Base-by-base conservation (phyloP, 352 stramenopile species). In the Globisporangium rhizosaccharum region DNA sequence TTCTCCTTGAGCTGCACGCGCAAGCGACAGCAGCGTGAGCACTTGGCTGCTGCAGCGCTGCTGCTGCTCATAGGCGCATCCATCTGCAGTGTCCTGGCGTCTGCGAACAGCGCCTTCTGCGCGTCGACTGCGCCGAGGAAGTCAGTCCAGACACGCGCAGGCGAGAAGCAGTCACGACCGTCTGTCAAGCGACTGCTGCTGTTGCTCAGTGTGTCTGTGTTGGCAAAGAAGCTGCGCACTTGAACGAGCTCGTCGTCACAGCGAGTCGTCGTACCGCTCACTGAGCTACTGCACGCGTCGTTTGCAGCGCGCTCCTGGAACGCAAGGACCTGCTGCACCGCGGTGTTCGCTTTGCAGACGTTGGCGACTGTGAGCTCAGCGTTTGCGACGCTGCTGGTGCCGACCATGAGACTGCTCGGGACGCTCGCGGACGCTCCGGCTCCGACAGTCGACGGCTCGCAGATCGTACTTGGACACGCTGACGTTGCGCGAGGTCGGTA, bases 291-390 rank as follows among this genome's bases (percentile, higher is more conserved):
- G 55, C 72, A 90, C 5, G 62, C 75, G n/a, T 88, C 79, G 56
- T 90, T 90, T 8, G 47, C 62, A 8, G 72, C 79, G 6, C 70
- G 65, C 9, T 59, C 42, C 23, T 66, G 68, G 26, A 79, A 87
- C 11, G 73, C 68, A 26, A 76, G 73, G 47, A 87, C 68, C 17
- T 71, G 46, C 7, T 59, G 41, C 5, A 78, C 56, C 0, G 75
- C 49, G 6, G 30, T 42, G 28, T 67, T 62, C 1, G 65, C 70
- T 33, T 59, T 71, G 0, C 51, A 49, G 23, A 88, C 11, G 37
- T 77, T 86, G 2, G 53, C 63, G n/a, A 2, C n/a, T 14, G 36
- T 66, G 42, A 61, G 33, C 17, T 48, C 37, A 0, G 55, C 28
- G 0, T 70, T 47, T 12, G 41, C 41, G 18, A 47, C 14, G 15